Conservation (phyloP, 257 asterid genomes). For the Nicotiana tomentosiformis region DNA sequence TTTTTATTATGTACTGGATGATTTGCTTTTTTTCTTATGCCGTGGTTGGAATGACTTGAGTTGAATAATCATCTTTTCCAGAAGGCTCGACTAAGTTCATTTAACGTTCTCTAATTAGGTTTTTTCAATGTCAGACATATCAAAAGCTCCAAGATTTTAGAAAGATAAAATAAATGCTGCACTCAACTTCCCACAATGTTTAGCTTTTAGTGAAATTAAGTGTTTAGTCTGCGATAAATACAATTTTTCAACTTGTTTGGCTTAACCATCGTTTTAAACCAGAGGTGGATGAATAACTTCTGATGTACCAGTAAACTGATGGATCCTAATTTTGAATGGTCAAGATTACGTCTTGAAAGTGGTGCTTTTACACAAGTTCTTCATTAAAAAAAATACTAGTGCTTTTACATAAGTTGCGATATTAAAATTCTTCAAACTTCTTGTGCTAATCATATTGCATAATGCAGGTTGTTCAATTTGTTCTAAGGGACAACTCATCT, state of each 20-base stretch:
- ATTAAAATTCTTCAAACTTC: not conserved
- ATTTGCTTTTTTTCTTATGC: not conserved
- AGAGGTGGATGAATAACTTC: not conserved
- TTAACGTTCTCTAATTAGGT: not conserved
- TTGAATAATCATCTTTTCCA: not conserved
- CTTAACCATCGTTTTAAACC: not conserved
- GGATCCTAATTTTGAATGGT: not conserved
- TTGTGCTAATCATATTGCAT: not conserved
- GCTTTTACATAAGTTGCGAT: not conserved
- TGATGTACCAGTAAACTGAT: not conserved
- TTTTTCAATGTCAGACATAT: not conserved
- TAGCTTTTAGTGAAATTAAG: not conserved
- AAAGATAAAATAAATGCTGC: not conserved
- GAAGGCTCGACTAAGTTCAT: not conserved
- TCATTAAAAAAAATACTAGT: no score
- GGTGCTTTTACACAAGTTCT: not conserved
- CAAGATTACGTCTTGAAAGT: not conserved
- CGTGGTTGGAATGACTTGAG: not conserved
- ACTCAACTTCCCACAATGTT: not conserved
- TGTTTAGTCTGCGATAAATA: not conserved
- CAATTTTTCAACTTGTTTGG: not conserved
- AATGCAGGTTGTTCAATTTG: slow-evolving; percentile 73
- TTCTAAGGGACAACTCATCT: slow-evolving; percentile 49
- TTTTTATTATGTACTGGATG: not conserved
- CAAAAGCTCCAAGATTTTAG: not conserved